Evolutionary conservation across 75 land plant genomes (phyloP).

Genomic region (Cupressus sempervirens): DNA sequence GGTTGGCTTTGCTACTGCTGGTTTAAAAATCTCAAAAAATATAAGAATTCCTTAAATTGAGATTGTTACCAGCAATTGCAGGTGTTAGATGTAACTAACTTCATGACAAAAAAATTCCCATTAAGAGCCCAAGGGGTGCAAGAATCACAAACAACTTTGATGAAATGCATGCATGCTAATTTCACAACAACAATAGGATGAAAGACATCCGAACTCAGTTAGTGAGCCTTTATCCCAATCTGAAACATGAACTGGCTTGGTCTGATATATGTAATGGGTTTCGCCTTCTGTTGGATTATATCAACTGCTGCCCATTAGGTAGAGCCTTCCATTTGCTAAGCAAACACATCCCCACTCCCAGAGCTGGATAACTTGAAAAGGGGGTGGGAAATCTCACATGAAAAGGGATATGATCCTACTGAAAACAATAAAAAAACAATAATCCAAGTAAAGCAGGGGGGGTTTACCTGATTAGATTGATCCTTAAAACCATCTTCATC

Average conservation of each 20-base stretch:
- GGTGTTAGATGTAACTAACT: not conserved
- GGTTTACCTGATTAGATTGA: not conserved
- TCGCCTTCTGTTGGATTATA: not conserved
- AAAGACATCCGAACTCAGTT: not conserved
- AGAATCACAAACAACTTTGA: not conserved
- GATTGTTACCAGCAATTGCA: not conserved
- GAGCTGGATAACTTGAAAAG: not conserved
- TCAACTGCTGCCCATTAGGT: not conserved
- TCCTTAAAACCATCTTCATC: not conserved
- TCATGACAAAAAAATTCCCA: too few relatives aligned
- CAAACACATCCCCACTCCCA: not conserved
- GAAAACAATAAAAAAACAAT: not conserved
- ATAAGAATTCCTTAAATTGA: not conserved
- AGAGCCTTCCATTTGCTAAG: not conserved
- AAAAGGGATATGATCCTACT: not conserved
- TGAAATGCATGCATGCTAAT: not conserved
- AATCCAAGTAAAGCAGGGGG: not conserved
- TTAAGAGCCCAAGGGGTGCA: not conserved
- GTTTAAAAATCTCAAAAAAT: not conserved
- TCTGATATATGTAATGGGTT: not conserved
- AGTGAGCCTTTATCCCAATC: not conserved
- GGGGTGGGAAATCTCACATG: not conserved
- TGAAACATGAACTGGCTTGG: not conserved
- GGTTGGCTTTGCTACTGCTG: not conserved
- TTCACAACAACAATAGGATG: not conserved